Conservation (phyloP, 352 stramenopile genomes). For the Phytopythium boreale region DNA sequence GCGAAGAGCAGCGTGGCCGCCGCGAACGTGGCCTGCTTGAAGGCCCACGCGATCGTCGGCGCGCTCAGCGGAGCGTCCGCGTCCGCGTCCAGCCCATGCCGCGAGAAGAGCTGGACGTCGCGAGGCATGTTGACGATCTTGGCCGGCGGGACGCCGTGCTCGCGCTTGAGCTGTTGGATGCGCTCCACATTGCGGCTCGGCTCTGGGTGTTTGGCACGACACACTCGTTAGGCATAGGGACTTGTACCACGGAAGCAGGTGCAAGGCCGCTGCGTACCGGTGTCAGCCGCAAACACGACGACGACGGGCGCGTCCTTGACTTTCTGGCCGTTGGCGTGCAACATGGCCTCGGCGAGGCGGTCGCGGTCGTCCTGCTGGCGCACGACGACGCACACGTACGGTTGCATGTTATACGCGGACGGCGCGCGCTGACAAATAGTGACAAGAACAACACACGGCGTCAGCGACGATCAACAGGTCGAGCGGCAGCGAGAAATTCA, state of each 20-base stretch:
- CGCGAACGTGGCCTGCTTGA: slow-evolving; percentile 70
- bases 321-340: slow-evolving; percentile 55
- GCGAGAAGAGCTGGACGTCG: slow-evolving; percentile 51
- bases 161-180: slow-evolving; percentile 67
- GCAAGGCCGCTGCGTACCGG: slow-evolving; percentile 24
- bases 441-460: no score
- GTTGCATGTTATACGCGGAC: slow-evolving; percentile 70
- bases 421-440: slow-evolving; percentile 36
- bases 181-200: slow-evolving; percentile 58
- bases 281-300: slow-evolving; percentile 68
- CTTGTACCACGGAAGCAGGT: not conserved
- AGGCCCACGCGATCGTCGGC: slow-evolving; percentile 61
- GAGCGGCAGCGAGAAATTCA: not conserved
- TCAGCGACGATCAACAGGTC: not conserved
- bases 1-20: slow-evolving; percentile 66
- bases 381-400: slow-evolving; percentile 59
- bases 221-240: not conserved
- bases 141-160: slow-evolving; percentile 42
- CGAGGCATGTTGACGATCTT: slow-evolving; percentile 45
- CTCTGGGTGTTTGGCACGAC: slow-evolving; percentile 22
- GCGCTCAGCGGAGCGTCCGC: slow-evolving; percentile 41
- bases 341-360: slow-evolving; percentile 53
- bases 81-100: slow-evolving; percentile 10
- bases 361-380: slow-evolving; percentile 52
- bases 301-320: slow-evolving; percentile 64